These are phyloP conservation scores for Plasmodium sp. DNA, from an alignment of 169 alveolate species.

Conservation along the genomic window DNA sequence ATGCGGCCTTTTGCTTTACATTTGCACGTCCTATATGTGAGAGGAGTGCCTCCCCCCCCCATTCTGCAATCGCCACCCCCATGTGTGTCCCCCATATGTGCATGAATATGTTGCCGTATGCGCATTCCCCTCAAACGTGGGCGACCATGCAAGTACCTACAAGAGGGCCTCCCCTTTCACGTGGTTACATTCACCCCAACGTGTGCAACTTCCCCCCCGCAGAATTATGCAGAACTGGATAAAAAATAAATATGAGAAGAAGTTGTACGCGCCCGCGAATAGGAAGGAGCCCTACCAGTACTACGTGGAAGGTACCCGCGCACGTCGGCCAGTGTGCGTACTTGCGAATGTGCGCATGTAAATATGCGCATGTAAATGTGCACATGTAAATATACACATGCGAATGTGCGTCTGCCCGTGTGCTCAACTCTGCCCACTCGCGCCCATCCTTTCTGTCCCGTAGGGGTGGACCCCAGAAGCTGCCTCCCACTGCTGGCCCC, in stretches of 20 bases:
- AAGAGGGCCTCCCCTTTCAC: not conserved
- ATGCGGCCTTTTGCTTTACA: not conserved
- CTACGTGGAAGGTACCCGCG: slow-evolving; percentile 43
- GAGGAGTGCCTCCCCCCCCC: not conserved
- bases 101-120: not conserved
- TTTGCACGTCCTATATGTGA: not conserved
- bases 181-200: slow-evolving; percentile 1
- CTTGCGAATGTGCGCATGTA: not conserved
- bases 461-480: slow-evolving; percentile 7
- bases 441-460: not conserved
- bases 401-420: not conserved
- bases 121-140: not conserved
- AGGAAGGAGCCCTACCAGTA: slow-evolving; percentile 79
- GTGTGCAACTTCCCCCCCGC: not conserved
- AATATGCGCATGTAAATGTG: not conserved
- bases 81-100: not conserved
- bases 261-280: slow-evolving; percentile 81
- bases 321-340: not conserved
- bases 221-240: slow-evolving; percentile 89
- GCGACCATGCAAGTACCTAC: not conserved
- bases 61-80: not conserved
- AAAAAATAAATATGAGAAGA: slow-evolving; percentile 87
- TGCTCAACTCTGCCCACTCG: not conserved
- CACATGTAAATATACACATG: not conserved
- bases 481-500: not conserved